These are phyloP conservation scores for Monascus purpureus DNA, from an alignment of 495 filamentous ascomycete genomes.

Conservation along the genomic window DNA sequence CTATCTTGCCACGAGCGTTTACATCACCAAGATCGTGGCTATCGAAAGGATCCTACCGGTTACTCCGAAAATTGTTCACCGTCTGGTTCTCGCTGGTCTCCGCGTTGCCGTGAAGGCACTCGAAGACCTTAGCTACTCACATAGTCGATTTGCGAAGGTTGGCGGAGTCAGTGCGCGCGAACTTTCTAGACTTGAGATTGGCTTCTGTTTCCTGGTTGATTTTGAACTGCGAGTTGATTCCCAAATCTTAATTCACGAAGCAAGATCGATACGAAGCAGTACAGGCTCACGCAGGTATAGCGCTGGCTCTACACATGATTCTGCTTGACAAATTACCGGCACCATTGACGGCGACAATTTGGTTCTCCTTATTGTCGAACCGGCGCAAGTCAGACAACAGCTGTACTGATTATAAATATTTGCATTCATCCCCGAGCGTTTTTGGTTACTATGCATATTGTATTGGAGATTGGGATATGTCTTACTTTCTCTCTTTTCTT, in stretches of 20 bases:
- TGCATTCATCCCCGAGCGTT: too few relatives aligned
- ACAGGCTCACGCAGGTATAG: slow-evolving; percentile 4
- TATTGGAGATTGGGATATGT: too few relatives aligned
- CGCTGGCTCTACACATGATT: background rate
- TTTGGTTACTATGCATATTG: too few relatives aligned
- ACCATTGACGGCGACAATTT: too few relatives aligned
- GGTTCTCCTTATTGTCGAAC: too few relatives aligned
- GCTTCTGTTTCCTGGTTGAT: slow-evolving; percentile 72
- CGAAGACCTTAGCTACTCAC: slow-evolving; percentile 78
- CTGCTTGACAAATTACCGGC: background rate
- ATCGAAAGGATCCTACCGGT: slow-evolving; percentile 59
- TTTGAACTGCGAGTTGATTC: slow-evolving; percentile 66
- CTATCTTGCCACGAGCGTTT: slow-evolving; percentile 83
- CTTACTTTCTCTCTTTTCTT: too few relatives aligned
- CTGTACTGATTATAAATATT: too few relatives aligned
- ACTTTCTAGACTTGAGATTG: slow-evolving; percentile 73
- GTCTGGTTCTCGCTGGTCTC: slow-evolving; percentile 70
- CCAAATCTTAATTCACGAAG: slow-evolving; percentile 41
- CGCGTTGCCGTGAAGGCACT: slow-evolving; percentile 84
- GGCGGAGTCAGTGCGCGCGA: slow-evolving; percentile 75
- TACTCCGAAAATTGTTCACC: slow-evolving; percentile 72
- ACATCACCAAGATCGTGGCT: slow-evolving; percentile 68
- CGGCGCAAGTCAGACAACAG: too few relatives aligned
- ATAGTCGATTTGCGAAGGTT: slow-evolving; percentile 71
- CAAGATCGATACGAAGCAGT: slow-evolving; percentile 10